A percentile compares a stretch with the other conserved stretches of the same genome.
These are phyloP conservation scores for Phytophthora brassicae DNA, from an alignment of 352 stramenopile genomes.

Conservation along the genomic window DNA sequence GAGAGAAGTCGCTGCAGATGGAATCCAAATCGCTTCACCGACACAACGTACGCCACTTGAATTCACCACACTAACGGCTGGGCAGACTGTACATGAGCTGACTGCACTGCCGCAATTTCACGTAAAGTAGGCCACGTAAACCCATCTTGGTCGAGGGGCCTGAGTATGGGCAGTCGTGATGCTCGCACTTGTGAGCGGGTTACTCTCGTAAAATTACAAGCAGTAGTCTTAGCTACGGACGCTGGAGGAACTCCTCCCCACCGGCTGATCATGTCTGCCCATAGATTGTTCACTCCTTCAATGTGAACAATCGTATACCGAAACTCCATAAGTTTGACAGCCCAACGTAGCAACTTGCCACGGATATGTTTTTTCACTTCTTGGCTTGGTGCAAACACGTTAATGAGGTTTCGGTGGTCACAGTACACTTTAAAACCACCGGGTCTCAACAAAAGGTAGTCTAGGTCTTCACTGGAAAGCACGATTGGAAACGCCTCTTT, in stretches of 20 bases:
- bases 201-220: background rate
- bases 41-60: background rate
- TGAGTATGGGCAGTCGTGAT: background rate
- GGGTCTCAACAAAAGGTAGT: background rate
- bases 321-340: slow-evolving; percentile 5
- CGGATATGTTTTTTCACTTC: slow-evolving; percentile 15
- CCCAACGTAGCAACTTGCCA: slow-evolving; percentile 20
- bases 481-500: background rate
- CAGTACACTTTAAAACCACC: slow-evolving; percentile 12
- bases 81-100: background rate
- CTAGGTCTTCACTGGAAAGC: background rate
- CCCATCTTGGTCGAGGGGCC: background rate
- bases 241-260: slow-evolving; percentile 3
- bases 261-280: slow-evolving; percentile 17
- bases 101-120: background rate
- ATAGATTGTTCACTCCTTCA: background rate
- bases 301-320: slow-evolving; percentile 22
- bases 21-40: background rate
- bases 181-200: background rate
- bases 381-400: slow-evolving; percentile 13
- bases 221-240: background rate
- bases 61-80: background rate
- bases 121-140: background rate
- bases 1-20: background rate
- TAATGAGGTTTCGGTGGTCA: slow-evolving; percentile 12